Evolutionary conservation across 768 basidiomycete species (phyloP), one percentile per base, ranked within the genome.

Genomic region (Nevesoporus exiguus): DNA sequence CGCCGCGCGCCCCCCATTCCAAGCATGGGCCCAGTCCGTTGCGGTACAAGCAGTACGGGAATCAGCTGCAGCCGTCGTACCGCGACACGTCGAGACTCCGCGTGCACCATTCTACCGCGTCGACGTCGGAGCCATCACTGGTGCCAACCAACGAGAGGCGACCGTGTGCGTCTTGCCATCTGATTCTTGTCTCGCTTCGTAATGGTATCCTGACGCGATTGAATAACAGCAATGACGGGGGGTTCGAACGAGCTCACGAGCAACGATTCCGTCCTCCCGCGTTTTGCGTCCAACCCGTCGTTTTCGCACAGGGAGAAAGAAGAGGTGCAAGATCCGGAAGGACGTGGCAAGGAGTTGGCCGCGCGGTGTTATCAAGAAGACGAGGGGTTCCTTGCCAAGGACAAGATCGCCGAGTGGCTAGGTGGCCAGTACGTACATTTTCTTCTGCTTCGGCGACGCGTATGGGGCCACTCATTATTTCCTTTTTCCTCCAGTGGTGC

Each of bases 321-420:
- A n/a, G 85, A 84, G 19, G 64, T 69, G 15, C 76, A 74, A 19
- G 86, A 86, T 57, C 70, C 85, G 55, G 85, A 86, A 33, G 68
- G 74, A 19, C 76, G 82, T 54, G 94, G 84, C 2, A 83, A 82
- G 62, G 85, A 85, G 47, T 71, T 91, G 41, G 94, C 95, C 0
- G 71, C 76, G 33, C 81, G 84, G 51, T 95, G 90, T 70, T 92
- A 90, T 81, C 79, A 82, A 30, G 93, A 94, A 61, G 93, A 98
- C 63, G 88, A 88, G 60, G 79, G 78, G 15, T 95, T 94, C 66
- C 69, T 95, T 62, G 76, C 49, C 27, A 56, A 86, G 65, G 93
- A 95, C 63, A 96, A 95, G 74, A 92, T 98, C 62, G 94, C 96
- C 1, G 93, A 97, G 70, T 99, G 92, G 86, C 78, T 99, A 37